These are phyloP conservation scores for Waltergamsia citrina DNA, from an alignment of 2,329 filamentous ascomycete species.

Conservation along the genomic window DNA sequence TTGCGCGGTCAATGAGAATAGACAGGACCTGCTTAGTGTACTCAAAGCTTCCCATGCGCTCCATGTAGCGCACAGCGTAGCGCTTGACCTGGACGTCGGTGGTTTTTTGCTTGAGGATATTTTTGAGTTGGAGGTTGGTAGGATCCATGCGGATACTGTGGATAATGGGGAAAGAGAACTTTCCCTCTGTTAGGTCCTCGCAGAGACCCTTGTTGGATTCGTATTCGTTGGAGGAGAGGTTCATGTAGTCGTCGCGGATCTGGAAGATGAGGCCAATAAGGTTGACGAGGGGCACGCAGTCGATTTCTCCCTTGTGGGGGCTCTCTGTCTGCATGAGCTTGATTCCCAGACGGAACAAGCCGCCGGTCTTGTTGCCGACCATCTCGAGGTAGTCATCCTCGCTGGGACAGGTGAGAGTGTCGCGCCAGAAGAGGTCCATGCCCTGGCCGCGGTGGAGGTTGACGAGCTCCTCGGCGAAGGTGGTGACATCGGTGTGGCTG, in stretches of 20 bases:
- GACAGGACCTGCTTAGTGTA: slow-evolving; percentile 65
- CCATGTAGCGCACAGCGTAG: slow-evolving; percentile 88
- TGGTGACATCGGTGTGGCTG: slow-evolving; percentile 56
- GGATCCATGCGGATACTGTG: slow-evolving; percentile 78
- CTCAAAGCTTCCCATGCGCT: slow-evolving; percentile 78
- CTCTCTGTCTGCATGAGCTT: slow-evolving; percentile 81
- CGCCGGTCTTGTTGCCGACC: slow-evolving; percentile 86
- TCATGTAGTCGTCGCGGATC: slow-evolving; percentile 90
- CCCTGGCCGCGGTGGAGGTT: slow-evolving; percentile 83
- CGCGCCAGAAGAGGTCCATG: slow-evolving; percentile 87
- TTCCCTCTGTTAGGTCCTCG: slow-evolving; percentile 93
- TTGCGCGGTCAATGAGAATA: slow-evolving; percentile 55
- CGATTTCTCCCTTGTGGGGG: slow-evolving; percentile 33
- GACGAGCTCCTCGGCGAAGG: slow-evolving; percentile 74
- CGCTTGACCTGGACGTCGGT: slow-evolving; percentile 79
- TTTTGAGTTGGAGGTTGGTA: slow-evolving; percentile 70
- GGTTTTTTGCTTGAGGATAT: slow-evolving; percentile 87
- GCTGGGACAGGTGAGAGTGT: slow-evolving; percentile 72
- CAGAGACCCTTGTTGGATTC: slow-evolving; percentile 85
- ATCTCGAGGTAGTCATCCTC: slow-evolving; percentile 92
- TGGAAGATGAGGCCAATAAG: slow-evolving; percentile 80
- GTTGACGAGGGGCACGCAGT: slow-evolving; percentile 79
- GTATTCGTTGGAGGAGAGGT: slow-evolving; percentile 68
- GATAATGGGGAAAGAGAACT: slow-evolving; percentile 94
- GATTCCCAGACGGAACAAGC: slow-evolving; percentile 74